phyloP scores from a whole-genome alignment of 2,329 filamentous ascomycete genomes.

The Zopfia rhizophila region DNA sequence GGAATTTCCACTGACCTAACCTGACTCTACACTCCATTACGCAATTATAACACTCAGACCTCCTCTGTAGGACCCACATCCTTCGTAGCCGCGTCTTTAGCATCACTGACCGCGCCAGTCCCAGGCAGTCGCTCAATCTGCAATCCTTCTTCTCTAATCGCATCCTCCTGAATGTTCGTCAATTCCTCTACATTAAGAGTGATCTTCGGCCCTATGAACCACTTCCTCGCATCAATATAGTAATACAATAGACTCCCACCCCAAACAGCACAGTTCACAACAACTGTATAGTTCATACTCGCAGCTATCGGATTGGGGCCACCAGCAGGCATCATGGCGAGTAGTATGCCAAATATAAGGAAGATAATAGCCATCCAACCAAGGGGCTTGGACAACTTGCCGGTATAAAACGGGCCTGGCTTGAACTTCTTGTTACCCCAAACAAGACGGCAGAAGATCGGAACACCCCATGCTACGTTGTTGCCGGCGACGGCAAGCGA shows the following conservation, averaged over 20 bases:
- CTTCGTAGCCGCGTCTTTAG: too few relatives aligned
- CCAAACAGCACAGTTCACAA: slow-evolving; percentile 70
- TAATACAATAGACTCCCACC: slow-evolving; percentile 67
- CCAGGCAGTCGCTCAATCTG: too few relatives aligned
- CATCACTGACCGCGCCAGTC: too few relatives aligned
- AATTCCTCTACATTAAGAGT: slow-evolving; percentile 56
- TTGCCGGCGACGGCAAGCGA: slow-evolving; percentile 69
- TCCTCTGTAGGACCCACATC: too few relatives aligned
- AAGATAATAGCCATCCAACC: slow-evolving; percentile 66
- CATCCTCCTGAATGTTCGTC: slow-evolving; percentile 22
- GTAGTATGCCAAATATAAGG: slow-evolving; percentile 64
- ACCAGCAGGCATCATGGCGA: slow-evolving; percentile 68
- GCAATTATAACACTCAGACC: too few relatives aligned
- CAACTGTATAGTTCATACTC: slow-evolving; percentile 72
- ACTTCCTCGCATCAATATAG: slow-evolving; percentile 65
- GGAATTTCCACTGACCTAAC: too few relatives aligned
- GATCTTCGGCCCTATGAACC: slow-evolving; percentile 69
- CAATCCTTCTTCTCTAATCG: slow-evolving; percentile 28
- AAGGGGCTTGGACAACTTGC: slow-evolving; percentile 62
- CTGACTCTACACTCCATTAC: too few relatives aligned
- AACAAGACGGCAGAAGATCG: slow-evolving; percentile 67
- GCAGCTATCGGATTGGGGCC: slow-evolving; percentile 63
- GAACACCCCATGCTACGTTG: slow-evolving; percentile 69
- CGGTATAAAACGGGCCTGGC: slow-evolving; percentile 70
- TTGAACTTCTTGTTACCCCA: slow-evolving; percentile 69